Conservation (phyloP, 805 yeast genomes). For the Teunomyces barrocoloradensis region DNA sequence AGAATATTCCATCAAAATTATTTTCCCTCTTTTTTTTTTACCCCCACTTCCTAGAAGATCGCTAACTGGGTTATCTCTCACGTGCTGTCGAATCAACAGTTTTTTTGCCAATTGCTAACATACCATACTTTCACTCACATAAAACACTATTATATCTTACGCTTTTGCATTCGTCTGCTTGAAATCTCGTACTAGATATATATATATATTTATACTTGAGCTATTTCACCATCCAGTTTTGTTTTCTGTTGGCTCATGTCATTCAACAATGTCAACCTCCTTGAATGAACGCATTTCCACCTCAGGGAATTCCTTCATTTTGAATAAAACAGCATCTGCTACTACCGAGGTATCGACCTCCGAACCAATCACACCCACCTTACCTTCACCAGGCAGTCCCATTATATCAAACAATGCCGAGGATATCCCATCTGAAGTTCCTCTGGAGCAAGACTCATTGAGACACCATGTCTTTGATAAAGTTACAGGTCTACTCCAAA, state of each 20-base stretch:
- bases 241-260: not conserved
- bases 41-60: not conserved
- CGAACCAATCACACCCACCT: constrained; percentile 8
- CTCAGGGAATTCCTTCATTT: constrained; percentile 3
- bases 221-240: not conserved
- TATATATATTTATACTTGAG: not conserved
- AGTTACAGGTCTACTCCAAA: constrained; percentile 30
- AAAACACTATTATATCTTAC: not conserved
- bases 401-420: not conserved
- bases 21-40: not conserved
- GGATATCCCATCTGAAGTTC: not conserved
- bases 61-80: constrained; percentile 4
- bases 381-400: constrained; percentile 2
- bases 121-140: not conserved
- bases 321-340: constrained; percentile 5
- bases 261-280: not conserved
- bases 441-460: constrained; percentile 4
- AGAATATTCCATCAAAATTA: not conserved
- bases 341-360: constrained; percentile 9
- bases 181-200: not conserved
- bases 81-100: constrained; percentile 3
- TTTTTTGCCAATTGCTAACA: constrained; percentile 2
- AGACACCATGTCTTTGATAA: constrained; percentile 29
- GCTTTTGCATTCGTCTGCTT: not conserved
- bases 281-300: constrained; percentile 1